These are phyloP conservation scores for Pythium insidiosum DNA, from an alignment of 352 stramenopile genomes.

Conservation along the genomic window DNA sequence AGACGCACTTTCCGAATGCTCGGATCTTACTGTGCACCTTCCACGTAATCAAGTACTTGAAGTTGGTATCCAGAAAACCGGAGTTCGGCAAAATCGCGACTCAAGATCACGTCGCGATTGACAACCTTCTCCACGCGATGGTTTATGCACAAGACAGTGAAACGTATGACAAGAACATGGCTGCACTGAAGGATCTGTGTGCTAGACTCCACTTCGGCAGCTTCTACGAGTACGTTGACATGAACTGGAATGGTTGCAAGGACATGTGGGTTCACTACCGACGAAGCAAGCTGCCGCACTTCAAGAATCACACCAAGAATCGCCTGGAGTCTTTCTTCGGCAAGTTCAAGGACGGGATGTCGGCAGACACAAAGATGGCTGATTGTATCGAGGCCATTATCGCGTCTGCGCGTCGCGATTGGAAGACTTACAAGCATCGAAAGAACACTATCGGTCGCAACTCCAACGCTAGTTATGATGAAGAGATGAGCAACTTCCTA, in stretches of 20 bases:
- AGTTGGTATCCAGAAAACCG: neutral
- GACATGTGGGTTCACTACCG: constrained; percentile 18
- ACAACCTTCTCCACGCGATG: constrained; percentile 13
- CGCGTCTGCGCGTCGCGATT: neutral
- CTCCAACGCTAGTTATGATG: constrained; percentile 11
- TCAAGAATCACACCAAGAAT: constrained; percentile 27
- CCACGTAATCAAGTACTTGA: constrained; percentile 6
- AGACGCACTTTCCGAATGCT: neutral
- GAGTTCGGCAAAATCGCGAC: constrained; percentile 11
- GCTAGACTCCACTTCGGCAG: neutral
- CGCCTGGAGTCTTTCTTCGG: constrained; percentile 20
- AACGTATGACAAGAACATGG: constrained; percentile 4
- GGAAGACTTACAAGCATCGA: constrained; percentile 1
- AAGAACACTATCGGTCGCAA: neutral
- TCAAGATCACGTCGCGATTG: constrained; percentile 5
- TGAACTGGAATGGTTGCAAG: constrained; percentile 15
- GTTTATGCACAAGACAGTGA: constrained; percentile 2
- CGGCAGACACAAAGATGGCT: neutral
- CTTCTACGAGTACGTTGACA: constrained; percentile 16
- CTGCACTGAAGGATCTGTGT: constrained; percentile 1
- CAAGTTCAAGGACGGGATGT: constrained; percentile 13
- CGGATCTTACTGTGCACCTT: constrained; percentile 3
- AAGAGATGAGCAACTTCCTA: constrained; percentile 12
- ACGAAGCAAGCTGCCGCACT: constrained; percentile 9
- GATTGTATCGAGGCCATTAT: constrained; percentile 5